phyloP scores from a whole-genome alignment of 192 early-diverging fungal genomes.

The Mortierella claussenii region DNA sequence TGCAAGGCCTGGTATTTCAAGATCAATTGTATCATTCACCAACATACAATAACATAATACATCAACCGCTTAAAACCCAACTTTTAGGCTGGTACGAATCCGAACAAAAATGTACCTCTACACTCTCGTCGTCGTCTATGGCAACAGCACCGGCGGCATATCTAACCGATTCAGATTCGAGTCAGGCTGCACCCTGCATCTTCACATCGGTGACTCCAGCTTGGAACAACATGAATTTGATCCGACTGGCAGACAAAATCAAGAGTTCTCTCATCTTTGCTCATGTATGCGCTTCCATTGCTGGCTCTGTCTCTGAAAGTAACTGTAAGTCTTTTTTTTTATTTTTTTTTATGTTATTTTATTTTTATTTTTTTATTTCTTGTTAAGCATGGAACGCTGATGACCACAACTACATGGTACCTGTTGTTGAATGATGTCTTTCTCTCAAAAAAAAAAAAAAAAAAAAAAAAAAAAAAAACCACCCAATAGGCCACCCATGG shows the following conservation, averaged over 20 bases:
- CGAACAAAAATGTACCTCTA: too few species aligned
- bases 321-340: slow-evolving; percentile 64
- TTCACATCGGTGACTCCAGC: slow-evolving; percentile 85
- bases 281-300: slow-evolving; percentile 81
- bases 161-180: too few species aligned
- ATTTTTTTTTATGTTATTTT: neutral
- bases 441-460: too few species aligned
- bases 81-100: slow-evolving; percentile 67
- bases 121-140: slow-evolving; percentile 49
- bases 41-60: too few species aligned
- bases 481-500: slow-evolving; percentile 66
- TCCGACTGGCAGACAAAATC: slow-evolving; percentile 80
- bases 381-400: too few species aligned
- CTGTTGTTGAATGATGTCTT: too few species aligned
- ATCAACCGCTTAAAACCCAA: too few species aligned
- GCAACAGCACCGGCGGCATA: too few species aligned
- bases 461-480: too few species aligned
- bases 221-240: slow-evolving; percentile 82
- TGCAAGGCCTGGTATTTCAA: too few species aligned
- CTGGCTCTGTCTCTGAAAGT: slow-evolving; percentile 77
- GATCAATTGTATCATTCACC: too few species aligned
- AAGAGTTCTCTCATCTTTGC: slow-evolving; percentile 80
- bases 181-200: slow-evolving; percentile 74
- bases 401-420: too few species aligned
- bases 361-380: neutral